Conservation (phyloP, 192 early-diverging fungal species). For the Dissophora ornata region DNA sequence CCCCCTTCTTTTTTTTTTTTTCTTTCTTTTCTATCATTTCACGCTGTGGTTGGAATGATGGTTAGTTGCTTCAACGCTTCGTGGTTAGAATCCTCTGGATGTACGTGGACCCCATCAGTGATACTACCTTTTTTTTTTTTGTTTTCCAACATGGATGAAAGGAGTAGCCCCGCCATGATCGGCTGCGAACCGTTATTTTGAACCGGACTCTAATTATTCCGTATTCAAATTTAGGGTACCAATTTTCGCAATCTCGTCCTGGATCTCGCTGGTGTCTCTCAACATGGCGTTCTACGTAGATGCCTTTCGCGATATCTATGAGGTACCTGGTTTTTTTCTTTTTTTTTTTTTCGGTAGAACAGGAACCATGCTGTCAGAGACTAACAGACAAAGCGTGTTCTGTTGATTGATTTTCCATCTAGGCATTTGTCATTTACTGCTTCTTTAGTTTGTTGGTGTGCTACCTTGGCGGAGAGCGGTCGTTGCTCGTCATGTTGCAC, state of each 20-base stretch:
- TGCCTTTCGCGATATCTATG: constrained; percentile 70
- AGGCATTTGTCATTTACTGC: constrained; percentile 94
- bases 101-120: constrained; percentile 17
- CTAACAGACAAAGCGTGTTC: too few relatives aligned
- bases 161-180: too few relatives aligned
- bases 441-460: constrained; percentile 91
- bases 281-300: constrained; percentile 86
- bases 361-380: too few relatives aligned
- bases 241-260: constrained; percentile 80
- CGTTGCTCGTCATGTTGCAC: constrained; percentile 82
- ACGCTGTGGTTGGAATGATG: not conserved
- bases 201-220: too few relatives aligned
- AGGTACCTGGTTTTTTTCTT: too few relatives aligned
- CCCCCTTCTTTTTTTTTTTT: not conserved
- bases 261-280: constrained; percentile 78
- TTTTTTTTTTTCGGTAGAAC: too few relatives aligned
- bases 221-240: constrained; percentile 39
- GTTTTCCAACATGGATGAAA: too few relatives aligned
- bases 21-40: not conserved
- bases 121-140: constrained; percentile 1
- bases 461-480: constrained; percentile 90
- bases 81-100: constrained; percentile 44
- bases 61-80: constrained; percentile 39
- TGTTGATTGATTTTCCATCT: not conserved
- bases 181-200: too few relatives aligned